Evolutionary conservation across 495 filamentous ascomycete species (phyloP).

Genomic region (Amorphotheca resinae): DNA sequence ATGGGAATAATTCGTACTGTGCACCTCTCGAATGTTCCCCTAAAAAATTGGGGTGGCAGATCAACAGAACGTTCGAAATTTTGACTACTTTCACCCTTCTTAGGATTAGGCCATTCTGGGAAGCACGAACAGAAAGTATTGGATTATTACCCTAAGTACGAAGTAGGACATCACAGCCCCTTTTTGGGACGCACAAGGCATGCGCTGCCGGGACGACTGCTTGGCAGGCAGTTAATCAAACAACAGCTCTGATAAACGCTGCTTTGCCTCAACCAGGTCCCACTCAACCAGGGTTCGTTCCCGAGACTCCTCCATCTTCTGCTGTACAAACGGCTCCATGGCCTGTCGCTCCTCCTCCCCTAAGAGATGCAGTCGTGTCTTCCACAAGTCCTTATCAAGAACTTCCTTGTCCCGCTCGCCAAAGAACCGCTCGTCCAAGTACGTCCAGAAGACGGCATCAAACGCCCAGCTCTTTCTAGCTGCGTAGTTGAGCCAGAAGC

Average conservation of each 20-base stretch:
- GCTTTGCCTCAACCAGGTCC: slow-evolving; percentile 10
- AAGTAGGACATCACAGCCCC: no score
- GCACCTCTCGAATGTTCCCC: no score
- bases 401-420: slow-evolving; percentile 11
- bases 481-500: slow-evolving; percentile 24
- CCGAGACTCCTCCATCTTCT: slow-evolving; percentile 17
- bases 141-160: no score
- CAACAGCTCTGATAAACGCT: slow-evolving; percentile 7
- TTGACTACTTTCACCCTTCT: no score
- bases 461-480: slow-evolving; percentile 22
- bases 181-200: no score
- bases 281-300: slow-evolving; percentile 16
- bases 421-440: slow-evolving; percentile 13
- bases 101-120: no score
- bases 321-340: slow-evolving; percentile 21
- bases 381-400: slow-evolving; percentile 10
- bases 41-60: no score
- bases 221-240: no score
- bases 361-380: slow-evolving; percentile 18
- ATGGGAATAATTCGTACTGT: no score
- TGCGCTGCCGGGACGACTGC: no score
- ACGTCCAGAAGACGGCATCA: slow-evolving; percentile 15
- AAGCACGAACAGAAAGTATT: no score
- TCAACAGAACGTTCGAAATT: no score
- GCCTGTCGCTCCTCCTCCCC: slow-evolving; percentile 12